Evolutionary conservation across 805 yeast genomes (phyloP).

Genomic region (Kuraishia hungarica): DNA sequence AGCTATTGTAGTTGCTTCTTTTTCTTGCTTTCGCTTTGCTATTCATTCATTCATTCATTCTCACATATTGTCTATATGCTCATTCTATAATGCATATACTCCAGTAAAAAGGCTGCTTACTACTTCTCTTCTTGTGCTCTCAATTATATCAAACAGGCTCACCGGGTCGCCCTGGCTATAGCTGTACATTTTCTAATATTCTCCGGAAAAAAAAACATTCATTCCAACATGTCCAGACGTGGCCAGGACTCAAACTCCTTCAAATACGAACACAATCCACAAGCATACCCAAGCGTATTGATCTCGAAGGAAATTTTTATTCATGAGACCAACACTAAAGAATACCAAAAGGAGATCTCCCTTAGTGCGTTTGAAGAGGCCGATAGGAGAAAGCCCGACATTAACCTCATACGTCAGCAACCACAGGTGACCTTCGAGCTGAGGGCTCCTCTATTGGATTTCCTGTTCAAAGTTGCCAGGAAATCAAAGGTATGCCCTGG

Average conservation of each 20-base stretch:
- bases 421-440: constrained; percentile 62
- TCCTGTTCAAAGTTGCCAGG: constrained; percentile 54
- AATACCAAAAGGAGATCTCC: constrained; percentile 45
- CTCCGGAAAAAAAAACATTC: background rate
- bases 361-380: constrained; percentile 26
- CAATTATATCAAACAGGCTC: background rate
- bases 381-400: constrained; percentile 35
- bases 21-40: background rate
- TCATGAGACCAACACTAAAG: constrained; percentile 37
- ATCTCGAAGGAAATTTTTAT: constrained; percentile 39
- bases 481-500: constrained; percentile 52
- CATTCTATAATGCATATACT: background rate
- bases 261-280: constrained; percentile 23
- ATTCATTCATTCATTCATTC: background rate
- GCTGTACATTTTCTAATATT: background rate
- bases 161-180: background rate
- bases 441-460: constrained; percentile 61
- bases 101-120: no score
- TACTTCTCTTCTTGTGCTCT: background rate
- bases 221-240: background rate
- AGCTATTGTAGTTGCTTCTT: no score
- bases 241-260: constrained; percentile 4
- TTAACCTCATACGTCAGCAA: constrained; percentile 58
- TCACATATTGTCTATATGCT: background rate
- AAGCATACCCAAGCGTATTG: constrained; percentile 40